Evolutionary conservation across 176 grass and related monocot genomes (phyloP).

Genomic region (Triticum timopheevii): DNA sequence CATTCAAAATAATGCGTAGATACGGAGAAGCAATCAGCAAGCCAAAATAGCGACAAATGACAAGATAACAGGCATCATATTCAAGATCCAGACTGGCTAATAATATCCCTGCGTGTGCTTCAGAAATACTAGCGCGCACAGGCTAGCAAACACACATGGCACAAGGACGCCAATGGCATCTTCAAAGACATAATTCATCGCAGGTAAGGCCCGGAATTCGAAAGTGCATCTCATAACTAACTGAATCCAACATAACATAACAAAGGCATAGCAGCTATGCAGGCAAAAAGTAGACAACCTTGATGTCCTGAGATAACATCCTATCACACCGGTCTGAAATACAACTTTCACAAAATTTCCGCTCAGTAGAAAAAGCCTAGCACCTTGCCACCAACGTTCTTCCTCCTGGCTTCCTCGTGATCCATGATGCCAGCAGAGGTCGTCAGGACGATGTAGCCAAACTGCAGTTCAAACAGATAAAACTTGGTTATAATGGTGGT

Average conservation of each 20-base stretch:
- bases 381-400: slow-evolving; percentile 76
- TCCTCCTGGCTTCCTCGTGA: slow-evolving; percentile 74
- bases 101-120: background rate
- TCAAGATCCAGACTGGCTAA: background rate
- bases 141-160: background rate
- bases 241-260: slow-evolving; percentile 10
- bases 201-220: background rate
- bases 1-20: background rate
- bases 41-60: background rate
- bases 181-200: background rate
- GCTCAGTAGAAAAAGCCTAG: slow-evolving; percentile 69
- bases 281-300: slow-evolving; percentile 1
- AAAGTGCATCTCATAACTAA: slow-evolving; percentile 22
- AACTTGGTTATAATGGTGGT: background rate
- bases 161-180: background rate
- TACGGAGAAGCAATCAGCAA: background rate
- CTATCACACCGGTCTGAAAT: background rate
- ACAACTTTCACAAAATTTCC: slow-evolving; percentile 11
- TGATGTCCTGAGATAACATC: slow-evolving; percentile 29
- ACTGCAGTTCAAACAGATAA: slow-evolving; percentile 41
- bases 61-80: background rate
- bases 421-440: slow-evolving; percentile 86
- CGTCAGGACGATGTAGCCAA: slow-evolving; percentile 77
- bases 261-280: slow-evolving; percentile 10
- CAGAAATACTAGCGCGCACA: background rate